phyloP scores from a whole-genome alignment of 139 green algal species.

The Desmodesmus armatus region DNA sequence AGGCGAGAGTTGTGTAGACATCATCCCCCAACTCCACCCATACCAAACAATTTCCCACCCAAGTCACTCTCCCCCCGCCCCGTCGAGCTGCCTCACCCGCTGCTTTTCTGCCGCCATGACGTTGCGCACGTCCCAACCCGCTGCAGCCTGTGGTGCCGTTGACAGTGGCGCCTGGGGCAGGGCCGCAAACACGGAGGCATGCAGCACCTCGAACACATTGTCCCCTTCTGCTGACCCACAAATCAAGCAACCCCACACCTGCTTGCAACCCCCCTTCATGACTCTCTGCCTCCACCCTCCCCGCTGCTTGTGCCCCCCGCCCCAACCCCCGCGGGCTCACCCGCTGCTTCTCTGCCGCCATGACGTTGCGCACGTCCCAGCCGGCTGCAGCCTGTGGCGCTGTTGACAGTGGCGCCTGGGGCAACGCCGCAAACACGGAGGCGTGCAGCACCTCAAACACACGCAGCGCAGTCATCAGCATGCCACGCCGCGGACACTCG shows the following conservation, averaged over 20 bases:
- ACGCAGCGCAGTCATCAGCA: constrained; percentile 56
- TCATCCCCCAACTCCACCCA: too few relatives aligned
- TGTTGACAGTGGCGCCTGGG: constrained; percentile 13
- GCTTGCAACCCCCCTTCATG: background rate
- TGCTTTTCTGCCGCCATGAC: constrained; percentile 39
- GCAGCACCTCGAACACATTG: constrained; percentile 58
- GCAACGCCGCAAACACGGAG: constrained; percentile 42
- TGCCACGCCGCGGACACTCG: constrained; percentile 64
- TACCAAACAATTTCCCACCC: too few relatives aligned
- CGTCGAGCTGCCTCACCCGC: too few relatives aligned
- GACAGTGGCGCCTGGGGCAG: constrained; percentile 36
- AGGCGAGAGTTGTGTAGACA: too few relatives aligned
- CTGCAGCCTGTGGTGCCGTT: background rate
- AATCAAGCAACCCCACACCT: background rate
- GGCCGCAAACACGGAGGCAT: constrained; percentile 48
- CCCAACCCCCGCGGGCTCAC: constrained; percentile 57
- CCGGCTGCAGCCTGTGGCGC: constrained; percentile 20
- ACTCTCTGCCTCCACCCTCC: background rate
- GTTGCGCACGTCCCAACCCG: constrained; percentile 45
- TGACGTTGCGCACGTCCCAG: constrained; percentile 47
- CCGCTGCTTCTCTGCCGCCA: constrained; percentile 37
- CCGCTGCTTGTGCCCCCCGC: constrained; percentile 8
- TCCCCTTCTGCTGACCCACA: background rate
- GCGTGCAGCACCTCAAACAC: constrained; percentile 60
- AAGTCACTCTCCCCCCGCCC: background rate